These are phyloP conservation scores for Nepenthes alata DNA, from an alignment of 179 eudicot species.

Conservation along the genomic window DNA sequence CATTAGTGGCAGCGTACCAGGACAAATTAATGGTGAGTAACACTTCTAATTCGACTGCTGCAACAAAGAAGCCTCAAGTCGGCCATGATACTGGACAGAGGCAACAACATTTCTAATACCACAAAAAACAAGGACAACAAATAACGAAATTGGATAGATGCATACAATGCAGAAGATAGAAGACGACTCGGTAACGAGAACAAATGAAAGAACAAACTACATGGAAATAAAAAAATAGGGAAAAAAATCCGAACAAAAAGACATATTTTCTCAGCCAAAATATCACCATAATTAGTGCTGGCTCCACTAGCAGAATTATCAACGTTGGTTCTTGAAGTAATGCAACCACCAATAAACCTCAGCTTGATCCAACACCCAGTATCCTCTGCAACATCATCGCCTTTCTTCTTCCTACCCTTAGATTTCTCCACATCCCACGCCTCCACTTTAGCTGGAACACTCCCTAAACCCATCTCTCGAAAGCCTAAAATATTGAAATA, in stretches of 20 bases:
- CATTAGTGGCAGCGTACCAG: too few species aligned
- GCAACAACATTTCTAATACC: too few species aligned
- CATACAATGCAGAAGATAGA: background rate
- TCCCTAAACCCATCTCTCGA: conserved; percentile 29
- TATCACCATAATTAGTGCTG: conserved; percentile 36
- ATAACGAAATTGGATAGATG: background rate
- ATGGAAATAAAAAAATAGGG: background rate
- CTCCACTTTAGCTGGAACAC: conserved; percentile 29
- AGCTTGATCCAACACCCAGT: conserved; percentile 53
- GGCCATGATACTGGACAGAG: too few species aligned
- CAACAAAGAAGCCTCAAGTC: too few species aligned
- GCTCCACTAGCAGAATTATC: conserved; percentile 44
- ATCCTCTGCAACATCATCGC: conserved; percentile 24
- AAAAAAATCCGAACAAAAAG: background rate
- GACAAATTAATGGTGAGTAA: too few species aligned
- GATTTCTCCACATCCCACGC: conserved; percentile 43
- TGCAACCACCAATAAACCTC: conserved; percentile 40
- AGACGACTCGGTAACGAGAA: too few species aligned
- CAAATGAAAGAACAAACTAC: background rate
- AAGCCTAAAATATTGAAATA: conserved; percentile 10
- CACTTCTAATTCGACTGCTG: too few species aligned
- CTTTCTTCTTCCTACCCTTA: conserved; percentile 31
- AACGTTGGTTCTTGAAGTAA: conserved; percentile 57
- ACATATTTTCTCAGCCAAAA: background rate
- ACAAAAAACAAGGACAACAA: too few species aligned